Evolutionary conservation across 176 grass and related monocot genomes (phyloP), one percentile per base, ranked within the genome.

Genomic region (Bromus sterilis): DNA sequence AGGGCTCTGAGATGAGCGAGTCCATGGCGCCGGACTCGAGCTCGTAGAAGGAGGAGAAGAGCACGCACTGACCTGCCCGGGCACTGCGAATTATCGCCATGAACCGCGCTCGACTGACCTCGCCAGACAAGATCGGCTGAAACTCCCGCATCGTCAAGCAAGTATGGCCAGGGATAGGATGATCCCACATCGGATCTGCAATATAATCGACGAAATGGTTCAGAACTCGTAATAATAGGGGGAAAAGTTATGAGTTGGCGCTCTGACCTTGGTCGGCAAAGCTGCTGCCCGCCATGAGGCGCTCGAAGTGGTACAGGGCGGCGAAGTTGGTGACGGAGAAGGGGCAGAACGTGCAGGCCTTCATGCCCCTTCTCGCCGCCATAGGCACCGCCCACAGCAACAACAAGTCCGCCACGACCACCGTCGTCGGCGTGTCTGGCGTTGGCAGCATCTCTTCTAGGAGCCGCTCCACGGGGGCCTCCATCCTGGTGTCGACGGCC

Each of bases 401-500:
- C 4, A 49, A 20, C 0, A 16, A 7, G 46, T 49, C 46, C 0
- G 48, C 18, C 15, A 51, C 48, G 18, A 51, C 15, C 1, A 6
- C 48, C 18, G 48, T 6, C 44, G 18, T 48, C 0, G n/a, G n/a
- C n/a, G n/a, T n/a, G n/a, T 18, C 44, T 15, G 44, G 44, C 18
- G 44, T 2, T 9, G 32, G 63, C 31, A 35, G 28, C 29, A 36
- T 58, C 30, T 14, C 79, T 10, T 86, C 89, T 11, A 89, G 79
- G 23, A 91, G 69, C 69, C 44, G 61, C 79, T 84, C 92, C 23
- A 91, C 67, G 21, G 86, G 86, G 24, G 42, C 79, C 48, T 14
- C 56, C 92, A 94, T 94, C 71, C 56, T 89, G 66, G 62, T 43
- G 13, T 20, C 7, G 30, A 94, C 92, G 56, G 86, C 89, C 9